Evolutionary conservation across 2,329 filamentous ascomycete genomes (phyloP).

Genomic region (Lasiodiplodia sp.): DNA sequence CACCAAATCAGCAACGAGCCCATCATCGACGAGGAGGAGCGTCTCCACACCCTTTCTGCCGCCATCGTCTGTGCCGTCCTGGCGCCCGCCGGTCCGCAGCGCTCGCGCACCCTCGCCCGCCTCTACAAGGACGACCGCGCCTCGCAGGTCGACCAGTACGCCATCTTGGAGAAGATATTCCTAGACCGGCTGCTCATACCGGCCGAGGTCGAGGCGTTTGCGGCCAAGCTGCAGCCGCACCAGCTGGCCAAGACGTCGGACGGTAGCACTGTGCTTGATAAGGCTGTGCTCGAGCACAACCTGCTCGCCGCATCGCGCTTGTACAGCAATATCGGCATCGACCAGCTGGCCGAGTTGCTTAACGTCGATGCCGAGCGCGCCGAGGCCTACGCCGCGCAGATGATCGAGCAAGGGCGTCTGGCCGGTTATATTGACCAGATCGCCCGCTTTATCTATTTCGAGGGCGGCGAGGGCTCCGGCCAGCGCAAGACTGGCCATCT

Average conservation of each 20-base stretch:
- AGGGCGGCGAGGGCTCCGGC: conserved; percentile 74
- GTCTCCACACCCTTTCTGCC: conserved; percentile 81
- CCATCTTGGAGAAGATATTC: conserved; percentile 97
- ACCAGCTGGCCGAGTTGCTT: conserved; percentile 77
- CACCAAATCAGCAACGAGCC: conserved; percentile 82
- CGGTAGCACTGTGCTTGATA: conserved; percentile 89
- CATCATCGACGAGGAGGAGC: conserved; percentile 84
- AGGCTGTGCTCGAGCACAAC: conserved; percentile 96
- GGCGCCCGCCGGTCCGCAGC: conserved; percentile 85
- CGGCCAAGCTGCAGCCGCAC: conserved; percentile 79
- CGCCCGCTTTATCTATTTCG: conserved; percentile 85
- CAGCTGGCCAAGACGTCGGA: conserved; percentile 90
- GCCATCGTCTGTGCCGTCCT: conserved; percentile 93
- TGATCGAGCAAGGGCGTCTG: conserved; percentile 94
- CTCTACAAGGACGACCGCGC: conserved; percentile 94
- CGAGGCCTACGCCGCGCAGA: conserved; percentile 88
- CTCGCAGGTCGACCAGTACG: conserved; percentile 76
- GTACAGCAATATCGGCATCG: conserved; percentile 61
- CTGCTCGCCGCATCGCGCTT: conserved; percentile 78
- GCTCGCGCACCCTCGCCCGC: conserved; percentile 79
- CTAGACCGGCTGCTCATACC: conserved; percentile 82
- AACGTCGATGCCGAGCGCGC: conserved; percentile 81
- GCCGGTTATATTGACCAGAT: conserved; percentile 94
- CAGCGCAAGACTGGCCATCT: conserved; percentile 73
- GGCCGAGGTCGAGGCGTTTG: conserved; percentile 86